phyloP scores from a whole-genome alignment of 164 flowering plant genomes.

The Nymphaea colorata region DNA sequence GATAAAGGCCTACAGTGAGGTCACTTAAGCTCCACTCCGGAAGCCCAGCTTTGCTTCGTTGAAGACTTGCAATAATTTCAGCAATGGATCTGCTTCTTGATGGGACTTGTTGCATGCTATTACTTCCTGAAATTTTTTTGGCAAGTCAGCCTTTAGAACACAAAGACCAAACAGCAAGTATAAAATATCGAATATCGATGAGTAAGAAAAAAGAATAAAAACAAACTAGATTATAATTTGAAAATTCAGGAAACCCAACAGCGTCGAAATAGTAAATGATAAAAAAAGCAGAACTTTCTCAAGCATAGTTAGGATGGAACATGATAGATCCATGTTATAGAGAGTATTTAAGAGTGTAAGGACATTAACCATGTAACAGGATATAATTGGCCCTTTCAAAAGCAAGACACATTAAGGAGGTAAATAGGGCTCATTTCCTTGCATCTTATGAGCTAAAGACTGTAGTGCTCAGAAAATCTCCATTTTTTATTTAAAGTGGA shows the following conservation, averaged over 20 bases:
- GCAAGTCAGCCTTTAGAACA: neutral
- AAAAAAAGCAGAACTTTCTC: neutral
- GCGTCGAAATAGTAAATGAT: neutral
- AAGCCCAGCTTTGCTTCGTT: conserved; percentile 60
- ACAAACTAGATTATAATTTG: neutral
- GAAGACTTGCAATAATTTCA: conserved; percentile 74
- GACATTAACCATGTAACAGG: too few species aligned
- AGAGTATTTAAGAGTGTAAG: too few species aligned
- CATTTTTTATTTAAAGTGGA: too few species aligned
- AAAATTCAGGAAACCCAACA: neutral
- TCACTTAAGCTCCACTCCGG: conserved; percentile 91
- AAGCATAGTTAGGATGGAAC: neutral
- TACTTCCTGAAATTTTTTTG: conserved; percentile 29
- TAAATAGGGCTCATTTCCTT: too few species aligned
- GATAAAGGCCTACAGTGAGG: conserved; percentile 74
- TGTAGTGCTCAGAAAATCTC: too few species aligned
- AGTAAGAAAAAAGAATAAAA: neutral
- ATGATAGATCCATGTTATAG: too few species aligned
- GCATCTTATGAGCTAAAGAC: too few species aligned
- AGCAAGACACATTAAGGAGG: too few species aligned
- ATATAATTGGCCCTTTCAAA: too few species aligned
- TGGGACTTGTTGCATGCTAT: conserved; percentile 30
- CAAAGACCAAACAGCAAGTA: too few species aligned
- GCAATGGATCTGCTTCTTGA: conserved; percentile 46
- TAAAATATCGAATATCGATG: neutral